These are phyloP conservation scores for Fusarium newnesense DNA, from an alignment of 2,329 filamentous ascomycete genomes.

Conservation along the genomic window DNA sequence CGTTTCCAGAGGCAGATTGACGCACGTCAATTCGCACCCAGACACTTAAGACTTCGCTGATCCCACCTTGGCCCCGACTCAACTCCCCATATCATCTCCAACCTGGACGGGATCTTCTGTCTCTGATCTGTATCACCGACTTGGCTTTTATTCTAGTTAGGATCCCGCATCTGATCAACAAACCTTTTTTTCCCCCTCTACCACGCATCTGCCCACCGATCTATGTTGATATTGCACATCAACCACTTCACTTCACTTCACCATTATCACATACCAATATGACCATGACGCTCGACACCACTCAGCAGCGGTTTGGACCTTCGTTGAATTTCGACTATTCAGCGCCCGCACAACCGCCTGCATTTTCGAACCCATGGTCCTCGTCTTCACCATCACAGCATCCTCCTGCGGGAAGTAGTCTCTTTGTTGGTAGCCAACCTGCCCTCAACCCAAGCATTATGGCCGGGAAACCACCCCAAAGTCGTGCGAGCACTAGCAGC, in stretches of 20 bases:
- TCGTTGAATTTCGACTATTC: constrained; percentile 82
- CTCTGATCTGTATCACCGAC: constrained; percentile 56
- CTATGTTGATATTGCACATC: constrained; percentile 40
- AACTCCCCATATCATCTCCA: constrained; percentile 49
- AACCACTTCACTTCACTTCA: constrained; percentile 28
- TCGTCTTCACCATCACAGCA: constrained; percentile 57
- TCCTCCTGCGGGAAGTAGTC: constrained; percentile 65
- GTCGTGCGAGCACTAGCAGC: constrained; percentile 68
- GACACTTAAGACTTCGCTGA: constrained; percentile 71
- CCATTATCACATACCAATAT: constrained; percentile 63
- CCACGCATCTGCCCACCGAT: constrained; percentile 35
- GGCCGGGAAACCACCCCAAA: constrained; percentile 54
- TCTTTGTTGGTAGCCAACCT: constrained; percentile 71
- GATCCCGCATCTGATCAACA: constrained; percentile 65
- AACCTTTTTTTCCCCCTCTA: constrained; percentile 43
- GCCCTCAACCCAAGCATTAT: constrained; percentile 66
- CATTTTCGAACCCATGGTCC: constrained; percentile 94
- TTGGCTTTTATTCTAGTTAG: constrained; percentile 57
- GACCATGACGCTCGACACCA: constrained; percentile 95
- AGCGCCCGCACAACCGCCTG: constrained; percentile 63
- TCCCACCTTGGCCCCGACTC: constrained; percentile 57
- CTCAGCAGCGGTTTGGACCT: constrained; percentile 82
- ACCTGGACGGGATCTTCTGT: constrained; percentile 50
- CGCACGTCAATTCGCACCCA: constrained; percentile 53
- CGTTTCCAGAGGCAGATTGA: constrained; percentile 52